Conservation (phyloP, 2,329 filamentous ascomycete genomes). For the Colletotrichum sp. region DNA sequence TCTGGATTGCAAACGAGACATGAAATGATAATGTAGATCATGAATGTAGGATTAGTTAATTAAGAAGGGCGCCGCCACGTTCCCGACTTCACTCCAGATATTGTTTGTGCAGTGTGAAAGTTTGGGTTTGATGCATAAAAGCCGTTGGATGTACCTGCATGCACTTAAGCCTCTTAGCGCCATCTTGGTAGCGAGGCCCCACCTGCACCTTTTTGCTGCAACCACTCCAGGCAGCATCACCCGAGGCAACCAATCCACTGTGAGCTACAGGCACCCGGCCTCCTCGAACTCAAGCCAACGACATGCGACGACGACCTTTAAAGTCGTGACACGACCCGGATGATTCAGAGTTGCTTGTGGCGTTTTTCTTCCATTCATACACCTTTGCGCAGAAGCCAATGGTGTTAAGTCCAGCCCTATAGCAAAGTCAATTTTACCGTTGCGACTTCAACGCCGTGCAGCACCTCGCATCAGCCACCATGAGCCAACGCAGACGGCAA, state of each 20-base stretch:
- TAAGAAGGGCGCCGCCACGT: background rate
- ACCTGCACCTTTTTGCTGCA: background rate
- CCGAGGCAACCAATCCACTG: constrained; percentile 17
- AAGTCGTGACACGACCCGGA: background rate
- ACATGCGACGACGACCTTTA: background rate
- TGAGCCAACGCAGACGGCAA: constrained; percentile 34
- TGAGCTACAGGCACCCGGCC: background rate
- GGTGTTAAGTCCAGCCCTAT: background rate
- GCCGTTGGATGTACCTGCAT: background rate
- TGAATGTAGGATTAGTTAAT: background rate
- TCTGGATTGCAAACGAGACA: background rate
- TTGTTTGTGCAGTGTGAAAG: background rate
- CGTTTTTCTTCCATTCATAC: background rate
- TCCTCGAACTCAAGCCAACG: background rate
- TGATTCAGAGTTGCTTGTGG: background rate
- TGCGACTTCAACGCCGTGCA: background rate
- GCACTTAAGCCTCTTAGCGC: background rate
- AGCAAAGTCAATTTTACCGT: background rate
- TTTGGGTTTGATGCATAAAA: background rate
- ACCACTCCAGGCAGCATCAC: constrained; percentile 13
- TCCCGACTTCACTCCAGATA: background rate
- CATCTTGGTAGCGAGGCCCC: background rate
- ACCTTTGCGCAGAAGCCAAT: background rate
- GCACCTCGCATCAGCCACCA: constrained; percentile 21
- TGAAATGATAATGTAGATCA: background rate